Evolutionary conservation across 2,329 filamentous ascomycete species (phyloP).

Genomic region (Paecilomyces variotii): DNA sequence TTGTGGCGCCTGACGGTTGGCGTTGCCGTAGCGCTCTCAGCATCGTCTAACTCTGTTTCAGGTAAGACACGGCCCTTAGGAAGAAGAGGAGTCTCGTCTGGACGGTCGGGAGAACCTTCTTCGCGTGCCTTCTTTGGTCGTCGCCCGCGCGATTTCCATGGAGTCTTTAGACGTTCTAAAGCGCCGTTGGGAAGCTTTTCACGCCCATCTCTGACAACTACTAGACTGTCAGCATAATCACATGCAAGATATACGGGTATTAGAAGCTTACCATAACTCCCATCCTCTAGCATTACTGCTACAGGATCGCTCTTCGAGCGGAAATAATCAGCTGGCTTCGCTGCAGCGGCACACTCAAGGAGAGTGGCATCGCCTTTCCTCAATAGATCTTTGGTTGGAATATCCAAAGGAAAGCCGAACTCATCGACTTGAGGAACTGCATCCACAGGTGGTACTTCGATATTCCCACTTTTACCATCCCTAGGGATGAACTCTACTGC

Average conservation of each 20-base stretch:
- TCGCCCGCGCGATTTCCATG: slow-evolving; percentile 6
- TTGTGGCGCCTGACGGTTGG: slow-evolving; percentile 3
- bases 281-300: slow-evolving; percentile 18
- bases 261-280: slow-evolving; percentile 21
- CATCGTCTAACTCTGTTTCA: slow-evolving; percentile 7
- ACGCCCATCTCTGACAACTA: slow-evolving; percentile 8
- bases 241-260: neutral
- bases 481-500: slow-evolving; percentile 37
- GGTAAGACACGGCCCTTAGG: neutral
- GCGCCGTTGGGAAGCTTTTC: slow-evolving; percentile 5
- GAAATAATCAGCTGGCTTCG: slow-evolving; percentile 25
- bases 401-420: slow-evolving; percentile 40
- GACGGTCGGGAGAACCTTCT: neutral
- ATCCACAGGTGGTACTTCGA: slow-evolving; percentile 22
- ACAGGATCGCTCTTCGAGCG: slow-evolving; percentile 27
- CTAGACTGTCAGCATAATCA: slow-evolving; percentile 4
- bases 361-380: slow-evolving; percentile 37
- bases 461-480: slow-evolving; percentile 20
- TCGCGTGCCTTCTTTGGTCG: neutral
- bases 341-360: slow-evolving; percentile 27
- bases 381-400: slow-evolving; percentile 25
- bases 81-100: neutral
- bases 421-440: slow-evolving; percentile 32
- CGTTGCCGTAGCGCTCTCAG: neutral
- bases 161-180: slow-evolving; percentile 4